Conservation (phyloP, 768 basidiomycete species). For the Cyclocybe aegerita region DNA sequence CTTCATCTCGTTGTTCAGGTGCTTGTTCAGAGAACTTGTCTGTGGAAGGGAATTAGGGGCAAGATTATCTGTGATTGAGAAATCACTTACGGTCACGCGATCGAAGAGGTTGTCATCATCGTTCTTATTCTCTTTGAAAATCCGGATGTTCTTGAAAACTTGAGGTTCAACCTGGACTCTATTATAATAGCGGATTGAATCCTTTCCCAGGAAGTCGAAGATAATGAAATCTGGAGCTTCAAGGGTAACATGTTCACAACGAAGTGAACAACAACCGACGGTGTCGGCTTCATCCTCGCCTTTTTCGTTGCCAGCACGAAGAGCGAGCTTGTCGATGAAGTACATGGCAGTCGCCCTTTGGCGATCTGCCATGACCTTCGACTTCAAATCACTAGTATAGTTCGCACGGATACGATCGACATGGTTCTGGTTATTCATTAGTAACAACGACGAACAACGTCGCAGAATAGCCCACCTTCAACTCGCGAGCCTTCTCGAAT, state of each 20-base stretch:
- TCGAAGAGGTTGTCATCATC: constrained; percentile 92
- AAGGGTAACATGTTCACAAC: constrained; percentile 95
- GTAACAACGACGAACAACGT: not conserved
- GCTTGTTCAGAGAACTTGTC: constrained; percentile 88
- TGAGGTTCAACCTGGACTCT: constrained; percentile 86
- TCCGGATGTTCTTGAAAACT: constrained; percentile 96
- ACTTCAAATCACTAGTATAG: constrained; percentile 81
- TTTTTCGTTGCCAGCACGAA: constrained; percentile 99
- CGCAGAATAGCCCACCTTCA: constrained; percentile 63
- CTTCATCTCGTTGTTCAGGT: constrained; percentile 92
- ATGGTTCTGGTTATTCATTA: constrained; percentile 56
- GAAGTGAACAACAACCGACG: constrained; percentile 96
- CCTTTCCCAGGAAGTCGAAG: constrained; percentile 99
- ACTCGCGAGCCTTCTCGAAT: constrained; percentile 96
- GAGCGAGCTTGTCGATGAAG: constrained; percentile 94
- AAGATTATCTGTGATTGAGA: constrained; percentile 5
- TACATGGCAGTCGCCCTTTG: constrained; percentile 99
- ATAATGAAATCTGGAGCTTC: constrained; percentile 83
- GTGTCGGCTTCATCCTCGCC: constrained; percentile 99
- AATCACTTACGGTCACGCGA: constrained; percentile 80
- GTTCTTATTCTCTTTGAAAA: constrained; percentile 93
- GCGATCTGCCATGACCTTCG: constrained; percentile 90
- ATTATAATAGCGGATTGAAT: constrained; percentile 97
- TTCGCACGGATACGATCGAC: constrained; percentile 90
- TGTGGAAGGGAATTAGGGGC: constrained; percentile 28